phyloP scores from a whole-genome alignment of 2,329 filamentous ascomycete genomes.

The Curvularia sp. region DNA sequence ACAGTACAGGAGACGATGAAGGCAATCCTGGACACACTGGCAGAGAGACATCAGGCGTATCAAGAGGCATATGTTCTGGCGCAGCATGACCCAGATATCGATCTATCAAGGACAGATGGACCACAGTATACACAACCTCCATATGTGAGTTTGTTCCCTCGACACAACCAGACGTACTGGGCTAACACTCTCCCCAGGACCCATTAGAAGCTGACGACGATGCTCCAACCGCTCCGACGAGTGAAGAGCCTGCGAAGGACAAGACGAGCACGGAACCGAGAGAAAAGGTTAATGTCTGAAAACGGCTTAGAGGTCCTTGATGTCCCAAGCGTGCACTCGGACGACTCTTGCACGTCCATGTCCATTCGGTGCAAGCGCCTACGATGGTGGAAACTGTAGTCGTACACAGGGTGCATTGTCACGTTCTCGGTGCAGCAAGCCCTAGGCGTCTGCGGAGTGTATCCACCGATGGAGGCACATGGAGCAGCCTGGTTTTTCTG shows the following conservation, averaged over 20 bases:
- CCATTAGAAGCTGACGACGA: slow-evolving; percentile 28
- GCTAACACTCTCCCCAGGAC: slow-evolving; percentile 27
- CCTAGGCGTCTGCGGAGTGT: neutral
- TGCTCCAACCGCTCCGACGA: slow-evolving; percentile 6
- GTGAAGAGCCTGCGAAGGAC: slow-evolving; percentile 8
- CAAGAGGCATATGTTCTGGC: slow-evolving; percentile 73
- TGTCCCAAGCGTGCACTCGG: neutral
- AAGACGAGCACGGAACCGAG: slow-evolving; percentile 13
- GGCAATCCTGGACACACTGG: slow-evolving; percentile 82
- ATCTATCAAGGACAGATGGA: slow-evolving; percentile 34
- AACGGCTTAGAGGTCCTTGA: neutral
- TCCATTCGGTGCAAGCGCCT: neutral
- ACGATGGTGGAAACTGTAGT: neutral
- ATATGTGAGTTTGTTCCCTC: slow-evolving; percentile 28
- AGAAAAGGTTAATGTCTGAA: slow-evolving; percentile 22
- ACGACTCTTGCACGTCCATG: neutral
- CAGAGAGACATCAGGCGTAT: slow-evolving; percentile 89
- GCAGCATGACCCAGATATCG: slow-evolving; percentile 57
- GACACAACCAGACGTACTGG: too few relatives aligned
- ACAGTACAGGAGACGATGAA: slow-evolving; percentile 79
- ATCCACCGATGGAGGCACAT: neutral
- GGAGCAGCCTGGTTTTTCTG: neutral
- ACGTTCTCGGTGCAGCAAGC: neutral
- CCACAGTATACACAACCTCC: slow-evolving; percentile 36
- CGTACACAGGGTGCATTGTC: neutral